Base-by-base conservation (phyloP, 2,329 filamentous ascomycete species). In the Xylaria sp. region DNA sequence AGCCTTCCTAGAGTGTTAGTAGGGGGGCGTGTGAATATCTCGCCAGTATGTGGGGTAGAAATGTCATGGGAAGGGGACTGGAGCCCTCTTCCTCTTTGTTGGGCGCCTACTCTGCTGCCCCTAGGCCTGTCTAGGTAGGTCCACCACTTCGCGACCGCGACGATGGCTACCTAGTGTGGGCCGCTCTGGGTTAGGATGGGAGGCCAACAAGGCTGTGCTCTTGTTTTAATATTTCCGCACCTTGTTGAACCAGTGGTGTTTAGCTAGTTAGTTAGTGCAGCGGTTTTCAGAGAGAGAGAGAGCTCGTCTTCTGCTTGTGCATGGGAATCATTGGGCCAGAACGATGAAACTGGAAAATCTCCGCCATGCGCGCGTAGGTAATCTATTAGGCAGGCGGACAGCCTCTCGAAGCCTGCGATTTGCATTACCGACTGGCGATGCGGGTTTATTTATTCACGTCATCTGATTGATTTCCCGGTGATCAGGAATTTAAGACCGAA, bases 191-290 rank as follows among this genome's bases (percentile, higher is more conserved):
- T 42, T 42, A 42, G 37, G 11, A 8, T 13, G 37, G 11, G 37
- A 39, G 39, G 39, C 52, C 52, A 54, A 54, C 34, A 39, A 54
- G 52, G 52, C 52, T 54, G 52, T 54, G 52, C 52, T 44, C 23
- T 30, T 30, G 23, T 30, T 42, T 42, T 13, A 30, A 23, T 23
- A 42, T 30, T 30, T 30, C 23, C 23, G 23, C 23, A 30, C 23
- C 23, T 30, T 30, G 4, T 30, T 30, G 16, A 30, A 30, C 23
- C 23, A 30, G 23, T 30, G 23, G 16, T 16, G 16, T 16, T 16
- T 16, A 16, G 16, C 16, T 30, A 5, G 23, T 30, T 30, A 30
- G 23, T 5, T 30, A 30, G 23, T 30, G 23, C 23, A 30, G 23
- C 23, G 23, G 23, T 30, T 30, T 30, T 30, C 23, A 30, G 23